Base-by-base conservation (phyloP, 1,284 basidiomycete genomes). In the Irpex lacteus region DNA sequence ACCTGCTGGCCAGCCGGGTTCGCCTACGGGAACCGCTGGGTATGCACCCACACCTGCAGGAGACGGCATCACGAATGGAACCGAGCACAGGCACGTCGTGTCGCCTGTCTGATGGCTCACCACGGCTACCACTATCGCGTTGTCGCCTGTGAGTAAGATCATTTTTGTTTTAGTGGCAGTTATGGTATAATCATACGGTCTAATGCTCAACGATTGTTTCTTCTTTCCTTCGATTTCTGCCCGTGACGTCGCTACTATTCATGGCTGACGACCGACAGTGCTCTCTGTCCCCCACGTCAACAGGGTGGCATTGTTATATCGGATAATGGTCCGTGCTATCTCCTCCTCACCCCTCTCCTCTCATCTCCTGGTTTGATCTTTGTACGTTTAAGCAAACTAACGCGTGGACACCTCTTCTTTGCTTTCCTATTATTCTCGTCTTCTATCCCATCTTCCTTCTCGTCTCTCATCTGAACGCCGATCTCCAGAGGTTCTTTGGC, bases 401-500 rank as follows among this genome's bases (percentile, higher is more conserved):
- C 32, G 26, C 54, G 18, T 18, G 13, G n/a, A 26, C 32, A 11
- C 54, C 26, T 38, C 47, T 21, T 59, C 19, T 32, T 44, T 61
- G 26, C 26, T 26, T 26, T 26, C 26, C 26, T 26, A 26, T 26
- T 26, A 26, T 3, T 26, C 26, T 26, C 26, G 26, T 26, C 26
- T 34, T 55, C 34, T 55, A 37, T 15, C 52, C 37, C 52, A 37
- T 15, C 55, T 37, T 37, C 60, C 32, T 34, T 26, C 19, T 36
- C 60, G 36, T 52, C 53, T 32, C 50, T 32, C 64, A 38, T 37
- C 13, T 49, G 50, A 61, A 53, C 60, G 63, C 40, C 59, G 60
- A 36, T 64, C 53, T 61, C 60, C 54, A 55, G 40, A 50, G 36
- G 61, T 63, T 63, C 59, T 66, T 66, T 66, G 65, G 55, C 65